phyloP scores from a whole-genome alignment of 495 filamentous ascomycete species.

The Alectoria sarmentosa region DNA sequence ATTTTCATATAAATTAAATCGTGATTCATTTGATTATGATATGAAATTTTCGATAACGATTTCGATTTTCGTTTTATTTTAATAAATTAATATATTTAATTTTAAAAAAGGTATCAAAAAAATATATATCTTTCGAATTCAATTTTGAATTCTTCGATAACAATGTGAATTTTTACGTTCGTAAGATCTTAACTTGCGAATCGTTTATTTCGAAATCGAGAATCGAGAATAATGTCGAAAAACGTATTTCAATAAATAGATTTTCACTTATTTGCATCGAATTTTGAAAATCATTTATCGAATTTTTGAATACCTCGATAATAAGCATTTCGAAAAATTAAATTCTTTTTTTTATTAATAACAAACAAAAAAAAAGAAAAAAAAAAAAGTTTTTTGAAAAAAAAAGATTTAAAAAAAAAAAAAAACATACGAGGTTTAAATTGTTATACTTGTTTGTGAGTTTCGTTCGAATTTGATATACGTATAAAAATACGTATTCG shows the following conservation, averaged over 20 bases:
- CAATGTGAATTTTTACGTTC: not conserved
- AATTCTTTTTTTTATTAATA: too few species aligned
- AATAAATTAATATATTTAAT: not conserved
- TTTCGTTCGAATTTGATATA: too few species aligned
- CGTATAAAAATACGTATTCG: too few species aligned
- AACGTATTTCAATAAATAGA: not conserved
- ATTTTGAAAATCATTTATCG: not conserved
- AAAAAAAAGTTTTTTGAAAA: too few species aligned
- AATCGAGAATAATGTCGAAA: not conserved
- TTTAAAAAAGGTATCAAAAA: not conserved
- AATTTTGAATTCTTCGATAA: not conserved
- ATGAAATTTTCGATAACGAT: too few species aligned
- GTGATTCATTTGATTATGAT: too few species aligned
- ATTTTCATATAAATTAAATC: too few species aligned
- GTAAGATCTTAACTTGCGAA: not conserved
- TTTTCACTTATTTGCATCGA: not conserved
- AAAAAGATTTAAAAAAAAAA: too few species aligned
- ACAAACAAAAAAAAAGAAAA: too few species aligned
- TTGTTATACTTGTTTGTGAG: too few species aligned
- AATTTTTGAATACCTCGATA: not conserved
- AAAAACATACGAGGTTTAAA: too few species aligned
- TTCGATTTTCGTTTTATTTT: not conserved
- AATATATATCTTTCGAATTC: not conserved
- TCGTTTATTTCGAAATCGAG: not conserved
- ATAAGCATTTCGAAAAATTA: not conserved